Evolutionary conservation across 2,329 filamentous ascomycete genomes (phyloP), one percentile per base, ranked within the genome.

Genomic region (Hymenotorrendiella dingleyae): DNA sequence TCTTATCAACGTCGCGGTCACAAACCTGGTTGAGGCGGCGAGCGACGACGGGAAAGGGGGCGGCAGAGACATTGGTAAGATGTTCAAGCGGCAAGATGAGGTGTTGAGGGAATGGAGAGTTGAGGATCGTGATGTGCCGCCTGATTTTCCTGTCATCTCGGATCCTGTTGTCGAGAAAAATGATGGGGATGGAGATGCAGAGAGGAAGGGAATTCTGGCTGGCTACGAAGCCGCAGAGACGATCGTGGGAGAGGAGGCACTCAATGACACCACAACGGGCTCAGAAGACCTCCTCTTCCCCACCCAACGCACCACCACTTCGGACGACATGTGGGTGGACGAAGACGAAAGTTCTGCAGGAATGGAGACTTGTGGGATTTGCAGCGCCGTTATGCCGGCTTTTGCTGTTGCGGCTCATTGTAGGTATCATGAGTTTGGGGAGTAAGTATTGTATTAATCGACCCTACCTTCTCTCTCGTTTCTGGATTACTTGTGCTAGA

Each of bases 1-100:
- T 50, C 67, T 97, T 39, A 70, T 97, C 46, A 97, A 96, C 52
- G 69, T 97, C 17, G 90, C 87, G 34, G 89, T 86, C 6, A 84
- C 86, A 11, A 94, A 95, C 59, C 91, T 97, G 82, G 73, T 73
- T 1, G 68, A 74, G 29, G 70, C 68, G 12, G 78, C 75, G 4
- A 47, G 53, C 43, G 33, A 47, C 56, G 60, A 59, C 22, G 50
- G 66, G 22, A 68, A 71, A 45, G 75, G 73, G 22, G 69, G 67
- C n/a, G 86, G 86, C 1, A 73, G 84, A 50, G 82, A 95, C 56
- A 95, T 96, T 52, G 74, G 75, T 1, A 76, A 71, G 56, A 94
- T 96, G 88, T 94, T 96, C 61, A 79, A 70, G 56, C 73, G 71
- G 42, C 88, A 94, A 59, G 81, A 86, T 37, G 73, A 78, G 33